phyloP scores from a whole-genome alignment of 768 basidiomycete genomes.

The Daedaleopsis nitida region DNA sequence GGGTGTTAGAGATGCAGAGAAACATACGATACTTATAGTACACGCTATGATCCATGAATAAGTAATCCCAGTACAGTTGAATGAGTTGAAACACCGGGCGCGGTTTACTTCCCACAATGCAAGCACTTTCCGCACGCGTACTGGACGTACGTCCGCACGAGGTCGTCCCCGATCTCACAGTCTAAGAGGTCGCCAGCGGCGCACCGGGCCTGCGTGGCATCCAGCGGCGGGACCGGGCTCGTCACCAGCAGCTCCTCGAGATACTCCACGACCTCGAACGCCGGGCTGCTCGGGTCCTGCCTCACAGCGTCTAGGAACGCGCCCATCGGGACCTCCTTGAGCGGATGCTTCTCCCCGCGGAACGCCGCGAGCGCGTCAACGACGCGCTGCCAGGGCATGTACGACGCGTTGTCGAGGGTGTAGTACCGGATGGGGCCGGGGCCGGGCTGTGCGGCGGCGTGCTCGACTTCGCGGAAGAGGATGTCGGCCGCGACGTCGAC shows the following conservation, averaged over 20 bases:
- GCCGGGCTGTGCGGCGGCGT: not conserved
- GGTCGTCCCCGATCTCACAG: not conserved
- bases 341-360: not conserved
- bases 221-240: not conserved
- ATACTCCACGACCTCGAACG: not conserved
- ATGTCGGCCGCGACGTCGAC: conserved; percentile 37
- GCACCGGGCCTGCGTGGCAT: not conserved
- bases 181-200: not conserved
- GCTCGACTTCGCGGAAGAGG: not conserved
- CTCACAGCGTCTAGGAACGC: not conserved
- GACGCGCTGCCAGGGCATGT: not conserved
- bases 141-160: not conserved
- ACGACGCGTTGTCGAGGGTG: not conserved
- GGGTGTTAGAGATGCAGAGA: too few species aligned
- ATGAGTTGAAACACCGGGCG: too few species aligned
- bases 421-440: not conserved
- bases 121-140: not conserved
- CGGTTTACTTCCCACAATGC: too few species aligned
- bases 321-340: not conserved
- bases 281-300: not conserved
- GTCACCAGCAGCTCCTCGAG: not conserved
- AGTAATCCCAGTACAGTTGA: too few species aligned
- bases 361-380: not conserved
- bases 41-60: too few species aligned
- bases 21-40: too few species aligned